These are phyloP conservation scores for Gossypium stocksii DNA, from an alignment of 345 rosid species.

Conservation along the genomic window DNA sequence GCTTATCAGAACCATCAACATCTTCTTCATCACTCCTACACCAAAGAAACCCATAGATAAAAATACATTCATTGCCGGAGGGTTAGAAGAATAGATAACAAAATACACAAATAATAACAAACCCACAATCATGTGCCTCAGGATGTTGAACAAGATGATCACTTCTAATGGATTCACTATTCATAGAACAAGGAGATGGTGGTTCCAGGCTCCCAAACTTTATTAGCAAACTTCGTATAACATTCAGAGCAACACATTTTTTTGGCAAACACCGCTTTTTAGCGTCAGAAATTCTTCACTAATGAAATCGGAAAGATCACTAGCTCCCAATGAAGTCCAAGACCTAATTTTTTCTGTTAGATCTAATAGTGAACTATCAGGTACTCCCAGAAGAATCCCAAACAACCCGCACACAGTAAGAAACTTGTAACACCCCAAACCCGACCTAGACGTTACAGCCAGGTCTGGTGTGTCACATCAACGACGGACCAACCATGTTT, in stretches of 20 bases:
- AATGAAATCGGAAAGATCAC: slow-evolving; percentile 40
- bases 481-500: no score
- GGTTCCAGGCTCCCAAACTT: slow-evolving; percentile 60
- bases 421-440: no score
- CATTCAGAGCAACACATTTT: slow-evolving; percentile 46
- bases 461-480: no score
- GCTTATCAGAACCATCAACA: slow-evolving; percentile 51
- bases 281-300: slow-evolving; percentile 46
- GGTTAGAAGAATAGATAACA: slow-evolving; percentile 2
- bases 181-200: slow-evolving; percentile 39
- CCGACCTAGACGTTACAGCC: no score
- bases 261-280: slow-evolving; percentile 24
- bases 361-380: slow-evolving; percentile 64
- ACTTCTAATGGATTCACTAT: slow-evolving; percentile 27
- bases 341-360: slow-evolving; percentile 63
- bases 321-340: slow-evolving; percentile 64
- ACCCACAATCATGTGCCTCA: slow-evolving; percentile 48
- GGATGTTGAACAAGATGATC: slow-evolving; percentile 41
- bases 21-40: slow-evolving; percentile 83
- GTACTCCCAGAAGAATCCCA: slow-evolving; percentile 63
- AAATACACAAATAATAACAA: slow-evolving; percentile 8
- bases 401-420: slow-evolving; percentile 24
- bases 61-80: not conserved
- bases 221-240: slow-evolving; percentile 29
- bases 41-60: slow-evolving; percentile 14